Evolutionary conservation across 345 rosid species (phyloP).

Genomic region (Trapa incisa): DNA sequence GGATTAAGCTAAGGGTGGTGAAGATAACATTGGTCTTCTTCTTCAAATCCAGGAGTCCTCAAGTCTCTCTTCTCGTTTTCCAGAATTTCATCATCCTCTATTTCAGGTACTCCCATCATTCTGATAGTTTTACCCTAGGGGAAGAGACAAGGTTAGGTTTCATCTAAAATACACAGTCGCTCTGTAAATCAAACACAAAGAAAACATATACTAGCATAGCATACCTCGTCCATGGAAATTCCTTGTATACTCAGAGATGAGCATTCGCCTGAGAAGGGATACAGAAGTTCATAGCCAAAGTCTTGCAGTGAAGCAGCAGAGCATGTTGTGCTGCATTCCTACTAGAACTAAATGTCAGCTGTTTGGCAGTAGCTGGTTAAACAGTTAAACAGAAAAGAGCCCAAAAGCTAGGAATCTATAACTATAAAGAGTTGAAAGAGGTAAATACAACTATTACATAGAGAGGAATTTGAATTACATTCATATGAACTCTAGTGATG

Average conservation of each 20-base stretch:
- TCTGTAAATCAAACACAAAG: neutral
- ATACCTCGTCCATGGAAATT: constrained; percentile 41
- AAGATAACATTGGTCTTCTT: constrained; percentile 32
- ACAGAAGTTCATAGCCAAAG: constrained; percentile 61
- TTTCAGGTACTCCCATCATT: constrained; percentile 87
- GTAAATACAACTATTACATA: neutral
- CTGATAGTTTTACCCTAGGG: constrained; percentile 58
- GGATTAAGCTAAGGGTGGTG: too few relatives aligned
- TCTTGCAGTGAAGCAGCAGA: constrained; percentile 41
- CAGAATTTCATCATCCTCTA: constrained; percentile 46
- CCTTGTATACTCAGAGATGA: constrained; percentile 42
- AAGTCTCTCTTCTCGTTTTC: constrained; percentile 37
- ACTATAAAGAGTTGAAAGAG: neutral
- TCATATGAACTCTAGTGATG: too few relatives aligned
- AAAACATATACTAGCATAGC: neutral
- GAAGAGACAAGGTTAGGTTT: constrained; percentile 1
- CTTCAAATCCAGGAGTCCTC: constrained; percentile 83
- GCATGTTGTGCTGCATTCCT: constrained; percentile 17
- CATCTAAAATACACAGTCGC: neutral
- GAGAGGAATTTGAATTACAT: neutral
- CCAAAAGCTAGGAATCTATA: neutral
- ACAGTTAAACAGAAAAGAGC: neutral
- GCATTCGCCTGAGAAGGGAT: constrained; percentile 58
- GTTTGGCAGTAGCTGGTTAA: neutral
- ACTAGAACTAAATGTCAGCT: neutral